Conservation (phyloP, 257 asterid species). For the Verbascum thapsus region DNA sequence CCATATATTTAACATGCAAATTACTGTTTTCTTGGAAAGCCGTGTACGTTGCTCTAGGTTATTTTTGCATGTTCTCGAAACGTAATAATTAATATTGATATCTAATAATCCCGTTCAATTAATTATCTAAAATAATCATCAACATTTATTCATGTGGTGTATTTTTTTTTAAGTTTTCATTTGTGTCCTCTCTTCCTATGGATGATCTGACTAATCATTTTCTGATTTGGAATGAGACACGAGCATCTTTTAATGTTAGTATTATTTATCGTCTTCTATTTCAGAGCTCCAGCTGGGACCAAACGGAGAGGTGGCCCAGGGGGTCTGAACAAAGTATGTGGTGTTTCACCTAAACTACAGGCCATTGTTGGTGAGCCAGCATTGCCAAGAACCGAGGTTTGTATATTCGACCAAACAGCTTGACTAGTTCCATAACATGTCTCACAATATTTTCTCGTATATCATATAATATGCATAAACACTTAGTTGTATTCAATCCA, state of each 20-base stretch:
- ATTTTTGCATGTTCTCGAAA: neutral
- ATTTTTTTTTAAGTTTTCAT: too few relatives aligned
- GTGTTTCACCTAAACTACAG: conserved; percentile 86
- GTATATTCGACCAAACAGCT: conserved; percentile 21
- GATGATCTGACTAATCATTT: neutral
- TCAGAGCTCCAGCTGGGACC: conserved; percentile 60
- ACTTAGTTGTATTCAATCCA: conserved; percentile 28
- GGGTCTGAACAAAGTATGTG: conserved; percentile 82
- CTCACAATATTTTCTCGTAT: neutral
- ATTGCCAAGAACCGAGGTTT: conserved; percentile 86
- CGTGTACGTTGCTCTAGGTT: neutral
- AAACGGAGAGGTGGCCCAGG: conserved; percentile 93
- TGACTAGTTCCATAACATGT: conserved; percentile 13
- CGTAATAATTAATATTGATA: conserved; percentile 13
- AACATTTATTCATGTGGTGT: too few relatives aligned
- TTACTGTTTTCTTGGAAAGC: neutral
- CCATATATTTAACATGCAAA: neutral
- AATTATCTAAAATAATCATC: neutral
- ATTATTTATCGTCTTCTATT: conserved; percentile 4
- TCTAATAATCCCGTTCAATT: neutral
- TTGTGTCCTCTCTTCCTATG: too few relatives aligned
- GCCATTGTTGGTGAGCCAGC: conserved; percentile 80
- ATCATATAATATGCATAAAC: conserved; percentile 3
- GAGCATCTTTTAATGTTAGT: neutral
- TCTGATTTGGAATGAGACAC: neutral